Evolutionary conservation across 176 grass and related monocot genomes (phyloP), one percentile per base, ranked within the genome.

Genomic region (Paspalum vaginatum): DNA sequence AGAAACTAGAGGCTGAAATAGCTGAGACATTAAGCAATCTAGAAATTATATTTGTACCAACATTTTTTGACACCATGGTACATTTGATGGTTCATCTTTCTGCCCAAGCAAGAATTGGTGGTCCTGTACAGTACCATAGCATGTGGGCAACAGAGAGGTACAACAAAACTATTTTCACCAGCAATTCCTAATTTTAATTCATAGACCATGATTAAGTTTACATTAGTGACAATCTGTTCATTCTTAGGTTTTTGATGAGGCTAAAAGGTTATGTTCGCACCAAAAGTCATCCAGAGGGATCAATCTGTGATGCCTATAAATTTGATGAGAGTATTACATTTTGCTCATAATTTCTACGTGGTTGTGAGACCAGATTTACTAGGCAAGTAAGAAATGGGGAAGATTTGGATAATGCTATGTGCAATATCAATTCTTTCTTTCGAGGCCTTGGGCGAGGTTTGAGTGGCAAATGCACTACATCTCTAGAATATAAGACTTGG

Each of bases 41-140:
- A 14, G 61, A 63, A 14, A 63, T 11, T 13, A 63, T 63, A 63
- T 63, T 63, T 59, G 27, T 9, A 38, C 61, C 61, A 17, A 11
- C 61, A 11, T 63, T 63, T 63, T 63, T 63, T 65, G 61, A 40
- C 40, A 20, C 38, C 6, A 63, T 63, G 61, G 61, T 40, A 7
- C 61, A 39, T 15, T 37, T 64, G 39, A 64, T 64, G 61, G 61
- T 65, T 6, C 61, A 64, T 65, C 32, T 65, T 65, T 27, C 61
- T 65, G 15, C 61, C 5, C 58, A 61, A 61, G 58, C 58, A 26
- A 61, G 59, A 26, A 26, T 61, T 61, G 59, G 25, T 7, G 62
- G 37, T 41, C 27, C 62, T 9, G 37, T 65, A 8, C 62, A 42
- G 2, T 42, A 32, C 32, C 37, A 37, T 7, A 65, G 16, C 16